Evolutionary conservation across 148 eudicot genomes (phyloP).

Genomic region (Mesembryanthemum crystallinum): DNA sequence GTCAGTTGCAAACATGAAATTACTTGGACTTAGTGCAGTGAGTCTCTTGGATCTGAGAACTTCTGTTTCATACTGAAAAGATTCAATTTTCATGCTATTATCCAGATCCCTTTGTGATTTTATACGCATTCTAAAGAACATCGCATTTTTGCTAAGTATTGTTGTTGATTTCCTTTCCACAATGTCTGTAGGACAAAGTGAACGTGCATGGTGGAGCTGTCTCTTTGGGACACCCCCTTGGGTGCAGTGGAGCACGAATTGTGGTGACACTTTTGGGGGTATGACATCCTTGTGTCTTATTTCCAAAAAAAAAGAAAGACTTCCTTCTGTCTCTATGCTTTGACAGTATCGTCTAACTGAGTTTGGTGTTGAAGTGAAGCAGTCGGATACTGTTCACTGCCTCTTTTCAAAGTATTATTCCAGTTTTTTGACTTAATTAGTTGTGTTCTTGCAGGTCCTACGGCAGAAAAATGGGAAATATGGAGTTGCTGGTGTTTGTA

Average conservation of each 20-base stretch:
- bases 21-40: slow-evolving; percentile 71
- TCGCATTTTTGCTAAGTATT: neutral
- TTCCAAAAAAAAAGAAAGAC: no score
- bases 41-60: slow-evolving; percentile 34
- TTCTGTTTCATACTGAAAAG: neutral
- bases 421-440: slow-evolving; percentile 3
- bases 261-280: slow-evolving; percentile 94
- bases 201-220: slow-evolving; percentile 98
- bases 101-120: neutral
- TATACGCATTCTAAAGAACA: neutral
- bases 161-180: slow-evolving; percentile 5
- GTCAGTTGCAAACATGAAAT: slow-evolving; percentile 81
- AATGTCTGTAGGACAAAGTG: slow-evolving; percentile 66
- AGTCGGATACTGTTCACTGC: neutral
- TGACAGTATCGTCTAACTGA: neutral
- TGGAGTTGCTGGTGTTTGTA: slow-evolving; percentile 94
- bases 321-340: neutral
- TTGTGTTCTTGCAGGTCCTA: slow-evolving; percentile 52
- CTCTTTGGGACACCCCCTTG: slow-evolving; percentile 96
- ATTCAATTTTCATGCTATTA: neutral
- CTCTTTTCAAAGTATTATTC: neutral
- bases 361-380: neutral
- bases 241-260: slow-evolving; percentile 99
- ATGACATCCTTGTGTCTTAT: slow-evolving; percentile 25
- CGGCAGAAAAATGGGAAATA: slow-evolving; percentile 76